These are phyloP conservation scores for Tetrahymena borealis DNA, from an alignment of 73 alveolate species.

Conservation along the genomic window DNA sequence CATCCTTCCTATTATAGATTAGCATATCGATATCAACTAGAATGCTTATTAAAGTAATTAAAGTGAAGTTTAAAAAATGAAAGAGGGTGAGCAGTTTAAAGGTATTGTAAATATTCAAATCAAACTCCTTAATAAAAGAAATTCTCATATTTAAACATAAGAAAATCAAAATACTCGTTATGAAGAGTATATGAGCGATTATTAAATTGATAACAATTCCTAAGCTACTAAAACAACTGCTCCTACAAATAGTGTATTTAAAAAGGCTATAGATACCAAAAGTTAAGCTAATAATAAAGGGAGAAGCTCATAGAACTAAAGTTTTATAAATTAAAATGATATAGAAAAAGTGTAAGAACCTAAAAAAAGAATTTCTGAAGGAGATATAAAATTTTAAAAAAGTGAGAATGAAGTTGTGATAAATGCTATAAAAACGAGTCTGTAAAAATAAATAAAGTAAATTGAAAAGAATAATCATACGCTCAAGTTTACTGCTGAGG, in stretches of 20 bases:
- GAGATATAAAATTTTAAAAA: not conserved
- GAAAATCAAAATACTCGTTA: not conserved
- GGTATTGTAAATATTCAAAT: too few relatives aligned
- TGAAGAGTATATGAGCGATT: not conserved
- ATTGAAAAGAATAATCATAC: not conserved
- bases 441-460: not conserved
- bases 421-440: not conserved
- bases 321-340: not conserved
- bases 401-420: not conserved
- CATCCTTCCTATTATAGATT: too few relatives aligned
- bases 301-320: not conserved
- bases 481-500: not conserved
- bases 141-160: not conserved
- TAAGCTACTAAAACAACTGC: not conserved
- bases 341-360: not conserved
- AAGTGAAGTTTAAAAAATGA: too few relatives aligned
- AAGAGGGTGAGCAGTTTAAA: too few relatives aligned
- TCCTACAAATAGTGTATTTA: not conserved
- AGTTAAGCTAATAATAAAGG: not conserved
- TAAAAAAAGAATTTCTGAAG: not conserved
- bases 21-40: too few relatives aligned
- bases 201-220: not conserved
- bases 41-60: too few relatives aligned
- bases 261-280: not conserved
- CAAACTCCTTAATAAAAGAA: not conserved